These are phyloP conservation scores for Xylaria scruposa DNA, from an alignment of 495 filamentous ascomycete genomes.

Conservation along the genomic window DNA sequence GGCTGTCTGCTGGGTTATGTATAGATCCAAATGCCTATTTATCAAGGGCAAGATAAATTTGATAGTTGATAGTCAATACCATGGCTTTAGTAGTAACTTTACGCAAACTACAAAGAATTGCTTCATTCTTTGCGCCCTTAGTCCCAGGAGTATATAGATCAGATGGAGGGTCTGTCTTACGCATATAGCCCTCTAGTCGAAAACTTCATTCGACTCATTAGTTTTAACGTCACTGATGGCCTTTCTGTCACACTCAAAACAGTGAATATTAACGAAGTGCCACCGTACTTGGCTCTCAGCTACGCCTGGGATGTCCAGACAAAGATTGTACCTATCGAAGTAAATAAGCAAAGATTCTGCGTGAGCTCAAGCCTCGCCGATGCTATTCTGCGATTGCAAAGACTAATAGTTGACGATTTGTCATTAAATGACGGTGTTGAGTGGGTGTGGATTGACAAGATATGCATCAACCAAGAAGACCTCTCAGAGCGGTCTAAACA, in stretches of 20 bases:
- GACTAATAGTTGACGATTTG: background rate
- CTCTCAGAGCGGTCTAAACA: background rate
- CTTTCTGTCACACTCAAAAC: background rate
- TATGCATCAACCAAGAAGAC: slow-evolving; percentile 2
- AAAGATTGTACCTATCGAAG: background rate
- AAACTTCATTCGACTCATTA: background rate
- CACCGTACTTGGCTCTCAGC: slow-evolving; percentile 5
- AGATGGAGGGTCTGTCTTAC: background rate
- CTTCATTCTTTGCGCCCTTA: too few species aligned
- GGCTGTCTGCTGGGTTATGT: too few species aligned
- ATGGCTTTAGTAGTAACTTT: too few species aligned
- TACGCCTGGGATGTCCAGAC: background rate
- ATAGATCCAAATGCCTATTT: too few species aligned
- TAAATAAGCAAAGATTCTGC: background rate
- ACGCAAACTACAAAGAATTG: too few species aligned
- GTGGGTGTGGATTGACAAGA: slow-evolving; percentile 1
- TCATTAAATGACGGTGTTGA: background rate
- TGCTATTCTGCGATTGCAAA: background rate
- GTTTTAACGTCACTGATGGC: background rate
- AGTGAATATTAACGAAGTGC: background rate
- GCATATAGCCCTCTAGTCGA: background rate
- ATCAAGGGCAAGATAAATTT: too few species aligned
- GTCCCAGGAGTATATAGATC: too few species aligned
- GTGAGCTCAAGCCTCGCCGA: background rate
- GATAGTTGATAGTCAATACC: too few species aligned